Percentiles rank a stretch among this genome's conserved stretches.
Conservation (phyloP, 202 grass and related monocot genomes). For the Setaria viridis region DNA sequence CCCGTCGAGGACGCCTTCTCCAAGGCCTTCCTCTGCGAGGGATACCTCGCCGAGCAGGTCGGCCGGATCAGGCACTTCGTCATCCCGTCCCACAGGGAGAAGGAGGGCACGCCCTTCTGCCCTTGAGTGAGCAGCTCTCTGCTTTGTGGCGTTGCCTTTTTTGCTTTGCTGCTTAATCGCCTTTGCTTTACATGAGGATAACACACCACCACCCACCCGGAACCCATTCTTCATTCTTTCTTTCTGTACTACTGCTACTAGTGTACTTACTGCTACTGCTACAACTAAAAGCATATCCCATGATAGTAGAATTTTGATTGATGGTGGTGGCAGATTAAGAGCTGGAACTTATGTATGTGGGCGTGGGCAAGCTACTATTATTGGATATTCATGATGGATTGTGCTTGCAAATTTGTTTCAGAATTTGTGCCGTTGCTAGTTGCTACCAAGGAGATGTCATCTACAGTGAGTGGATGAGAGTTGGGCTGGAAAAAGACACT, state of each 20-base stretch:
- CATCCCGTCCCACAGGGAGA: constrained; percentile 65
- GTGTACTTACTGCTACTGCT: not conserved
- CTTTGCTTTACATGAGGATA: not conserved
- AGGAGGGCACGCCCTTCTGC: constrained; percentile 69
- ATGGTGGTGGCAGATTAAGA: not conserved
- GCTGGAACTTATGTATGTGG: not conserved
- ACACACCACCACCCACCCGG: not conserved
- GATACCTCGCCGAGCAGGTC: constrained; percentile 70
- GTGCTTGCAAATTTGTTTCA: not conserved
- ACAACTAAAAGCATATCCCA: too few relatives aligned
- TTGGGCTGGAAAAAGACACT: not conserved
- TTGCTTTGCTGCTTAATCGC: not conserved
- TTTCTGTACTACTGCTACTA: not conserved
- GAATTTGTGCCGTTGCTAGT: not conserved
- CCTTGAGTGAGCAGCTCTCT: constrained; percentile 40
- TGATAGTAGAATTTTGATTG: not conserved
- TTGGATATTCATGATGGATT: not conserved
- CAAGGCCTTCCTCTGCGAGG: constrained; percentile 75
- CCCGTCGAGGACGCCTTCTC: constrained; percentile 83
- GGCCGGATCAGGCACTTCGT: constrained; percentile 74
- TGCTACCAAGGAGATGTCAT: not conserved
- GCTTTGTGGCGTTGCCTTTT: not conserved
- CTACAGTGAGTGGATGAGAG: not conserved
- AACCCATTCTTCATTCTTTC: not conserved
- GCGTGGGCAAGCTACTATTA: not conserved